These are phyloP conservation scores for Rhizopus microsporus DNA, from an alignment of 371 early-diverging fungal genomes.

Conservation along the genomic window DNA sequence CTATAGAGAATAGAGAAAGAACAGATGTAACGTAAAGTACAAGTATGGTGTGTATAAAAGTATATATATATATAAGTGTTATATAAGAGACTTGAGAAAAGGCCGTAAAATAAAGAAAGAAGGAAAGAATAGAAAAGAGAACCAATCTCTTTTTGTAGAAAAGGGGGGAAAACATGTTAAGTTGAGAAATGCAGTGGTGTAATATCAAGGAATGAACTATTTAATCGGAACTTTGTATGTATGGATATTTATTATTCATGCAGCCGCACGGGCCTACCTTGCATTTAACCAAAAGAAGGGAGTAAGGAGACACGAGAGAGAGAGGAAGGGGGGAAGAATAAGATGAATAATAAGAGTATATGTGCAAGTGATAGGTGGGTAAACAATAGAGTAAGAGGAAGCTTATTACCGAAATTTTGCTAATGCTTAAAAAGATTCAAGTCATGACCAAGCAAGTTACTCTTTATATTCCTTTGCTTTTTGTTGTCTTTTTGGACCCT, in stretches of 20 bases:
- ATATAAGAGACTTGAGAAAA: neutral
- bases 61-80: slow-evolving; percentile 1
- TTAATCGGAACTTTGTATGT: slow-evolving; percentile 28
- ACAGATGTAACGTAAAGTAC: neutral
- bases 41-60: neutral
- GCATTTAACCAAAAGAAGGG: neutral
- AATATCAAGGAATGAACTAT: slow-evolving; percentile 31
- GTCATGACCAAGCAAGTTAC: neutral
- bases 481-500: slow-evolving; percentile 3
- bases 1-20: neutral
- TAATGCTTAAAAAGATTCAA: slow-evolving; percentile 4
- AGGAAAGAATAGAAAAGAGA: slow-evolving; percentile 3
- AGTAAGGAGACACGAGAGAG: too few species aligned
- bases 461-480: neutral
- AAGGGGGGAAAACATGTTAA: slow-evolving; percentile 10
- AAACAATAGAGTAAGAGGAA: slow-evolving; percentile 2
- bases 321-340: neutral
- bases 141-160: slow-evolving; percentile 11
- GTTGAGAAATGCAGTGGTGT: slow-evolving; percentile 23
- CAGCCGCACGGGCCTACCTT: slow-evolving; percentile 27
- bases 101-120: slow-evolving; percentile 5
- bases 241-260: slow-evolving; percentile 17
- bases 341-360: neutral
- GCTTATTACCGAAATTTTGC: slow-evolving; percentile 1
- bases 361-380: too few species aligned